These are phyloP conservation scores for Elongisporangium prolatum DNA, from an alignment of 352 stramenopile genomes.

Conservation along the genomic window DNA sequence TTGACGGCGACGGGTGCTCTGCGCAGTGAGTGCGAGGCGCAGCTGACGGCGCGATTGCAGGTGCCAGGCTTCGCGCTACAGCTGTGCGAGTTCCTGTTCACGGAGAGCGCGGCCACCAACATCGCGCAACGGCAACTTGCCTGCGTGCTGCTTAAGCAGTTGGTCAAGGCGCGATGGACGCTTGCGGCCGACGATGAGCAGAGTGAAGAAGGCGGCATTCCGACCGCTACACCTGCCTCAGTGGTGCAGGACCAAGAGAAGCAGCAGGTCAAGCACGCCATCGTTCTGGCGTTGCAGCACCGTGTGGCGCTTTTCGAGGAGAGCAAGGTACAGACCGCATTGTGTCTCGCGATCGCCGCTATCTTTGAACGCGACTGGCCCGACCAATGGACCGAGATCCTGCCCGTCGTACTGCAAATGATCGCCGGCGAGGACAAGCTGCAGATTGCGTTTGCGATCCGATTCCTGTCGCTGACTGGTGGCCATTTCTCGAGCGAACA, in stretches of 20 bases:
- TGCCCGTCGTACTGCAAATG: slow-evolving; percentile 58
- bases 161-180: slow-evolving; percentile 64
- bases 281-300: slow-evolving; percentile 57
- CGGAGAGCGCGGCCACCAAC: slow-evolving; percentile 18
- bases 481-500: slow-evolving; percentile 77
- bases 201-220: slow-evolving; percentile 20
- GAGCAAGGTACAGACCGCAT: slow-evolving; percentile 75
- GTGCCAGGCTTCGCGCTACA: slow-evolving; percentile 64
- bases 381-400: slow-evolving; percentile 75
- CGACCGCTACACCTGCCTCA: slow-evolving; percentile 17
- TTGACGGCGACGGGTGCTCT: background rate
- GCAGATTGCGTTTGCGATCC: slow-evolving; percentile 64
- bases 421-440: slow-evolving; percentile 46
- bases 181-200: slow-evolving; percentile 14
- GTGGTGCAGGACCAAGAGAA: slow-evolving; percentile 53
- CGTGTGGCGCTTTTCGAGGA: slow-evolving; percentile 47
- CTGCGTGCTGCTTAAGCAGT: slow-evolving; percentile 73
- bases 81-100: slow-evolving; percentile 68
- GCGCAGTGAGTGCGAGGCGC: slow-evolving; percentile 51
- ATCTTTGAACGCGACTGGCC: slow-evolving; percentile 84
- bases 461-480: slow-evolving; percentile 66
- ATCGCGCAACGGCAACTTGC: slow-evolving; percentile 57
- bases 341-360: slow-evolving; percentile 25
- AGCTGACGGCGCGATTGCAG: slow-evolving; percentile 53
- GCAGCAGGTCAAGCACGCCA: slow-evolving; percentile 45